phyloP scores from a whole-genome alignment of 192 early-diverging fungal genomes.

The Funneliformis geosporum region DNA sequence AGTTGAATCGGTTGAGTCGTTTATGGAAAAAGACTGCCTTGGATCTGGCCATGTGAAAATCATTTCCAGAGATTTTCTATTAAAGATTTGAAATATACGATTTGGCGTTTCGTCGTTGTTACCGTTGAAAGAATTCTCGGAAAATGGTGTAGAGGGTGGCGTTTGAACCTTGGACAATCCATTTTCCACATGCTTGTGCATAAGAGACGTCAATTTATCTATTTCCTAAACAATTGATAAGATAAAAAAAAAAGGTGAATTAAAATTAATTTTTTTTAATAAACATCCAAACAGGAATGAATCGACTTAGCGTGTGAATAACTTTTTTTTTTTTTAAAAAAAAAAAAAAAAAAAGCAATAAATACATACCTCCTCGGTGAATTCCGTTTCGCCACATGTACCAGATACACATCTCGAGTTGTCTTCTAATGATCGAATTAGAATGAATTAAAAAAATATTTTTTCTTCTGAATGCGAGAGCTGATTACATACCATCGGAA shows the following conservation, averaged over 20 bases:
- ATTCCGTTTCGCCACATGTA: constrained; percentile 25
- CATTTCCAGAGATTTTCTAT: constrained; percentile 37
- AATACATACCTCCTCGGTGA: constrained; percentile 10
- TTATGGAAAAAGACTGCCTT: not conserved
- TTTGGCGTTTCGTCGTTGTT: constrained; percentile 23
- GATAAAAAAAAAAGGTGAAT: not conserved
- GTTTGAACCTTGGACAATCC: constrained; percentile 30
- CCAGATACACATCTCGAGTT: not conserved
- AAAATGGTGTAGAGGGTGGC: constrained; percentile 16
- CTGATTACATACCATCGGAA: constrained; percentile 43
- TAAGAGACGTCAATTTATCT: not conserved
- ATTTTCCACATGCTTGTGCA: not conserved
- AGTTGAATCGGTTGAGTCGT: not conserved
- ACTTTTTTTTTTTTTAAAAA: not conserved
- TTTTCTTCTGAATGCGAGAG: too few relatives aligned
- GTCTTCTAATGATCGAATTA: not conserved
- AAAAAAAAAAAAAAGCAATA: not conserved
- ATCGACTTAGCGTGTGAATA: too few relatives aligned
- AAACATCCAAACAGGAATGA: too few relatives aligned
- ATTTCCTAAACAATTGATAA: constrained; percentile 7
- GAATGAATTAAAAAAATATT: not conserved
- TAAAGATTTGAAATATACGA: constrained; percentile 49
- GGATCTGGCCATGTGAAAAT: constrained; percentile 48
- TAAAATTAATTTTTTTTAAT: not conserved
- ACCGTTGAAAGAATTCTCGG: not conserved